Percentiles rank a stretch among this genome's conserved stretches.
Conservation (phyloP, 345 rosid species). For the Melastoma malabathricum region DNA sequence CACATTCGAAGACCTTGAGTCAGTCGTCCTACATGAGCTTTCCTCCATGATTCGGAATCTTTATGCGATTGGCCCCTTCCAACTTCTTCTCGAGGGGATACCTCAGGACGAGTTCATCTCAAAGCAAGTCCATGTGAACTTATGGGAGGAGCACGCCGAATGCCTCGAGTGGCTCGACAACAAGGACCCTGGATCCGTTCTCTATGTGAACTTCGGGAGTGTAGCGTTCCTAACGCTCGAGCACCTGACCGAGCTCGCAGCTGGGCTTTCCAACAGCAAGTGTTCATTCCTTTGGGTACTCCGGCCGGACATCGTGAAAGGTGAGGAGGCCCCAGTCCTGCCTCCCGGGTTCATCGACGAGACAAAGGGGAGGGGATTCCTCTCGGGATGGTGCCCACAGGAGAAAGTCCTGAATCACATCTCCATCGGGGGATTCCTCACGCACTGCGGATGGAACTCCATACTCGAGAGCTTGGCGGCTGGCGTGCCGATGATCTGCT, state of each 20-base stretch:
- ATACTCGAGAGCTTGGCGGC: constrained; percentile 11
- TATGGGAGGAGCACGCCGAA: constrained; percentile 1
- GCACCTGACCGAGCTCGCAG: constrained; percentile 11
- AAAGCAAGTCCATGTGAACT: not conserved
- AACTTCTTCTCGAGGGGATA: not conserved
- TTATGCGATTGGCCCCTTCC: constrained; percentile 1
- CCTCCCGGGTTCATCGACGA: constrained; percentile 2
- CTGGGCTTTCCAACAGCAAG: constrained; percentile 13
- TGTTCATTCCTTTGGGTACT: constrained; percentile 13
- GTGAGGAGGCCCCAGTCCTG: not conserved
- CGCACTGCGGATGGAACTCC: constrained; percentile 19
- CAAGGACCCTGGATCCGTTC: not conserved
- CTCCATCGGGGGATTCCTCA: constrained; percentile 12
- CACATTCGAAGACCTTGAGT: constrained; percentile 4
- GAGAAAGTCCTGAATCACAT: constrained; percentile 13
- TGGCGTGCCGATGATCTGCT: constrained; percentile 12
- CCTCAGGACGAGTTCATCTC: not conserved
- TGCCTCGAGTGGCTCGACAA: constrained; percentile 3
- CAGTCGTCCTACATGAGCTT: not conserved
- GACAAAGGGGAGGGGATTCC: constrained; percentile 7
- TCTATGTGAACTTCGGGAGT: constrained; percentile 5
- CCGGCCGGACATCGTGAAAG: constrained; percentile 8
- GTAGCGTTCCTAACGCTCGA: not conserved
- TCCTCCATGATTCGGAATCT: not conserved
- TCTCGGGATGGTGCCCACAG: constrained; percentile 12